A percentile compares a stretch with the other conserved stretches of the same genome.
Conservation (phyloP, 306 rosid species). For the Crotalaria pallida region DNA sequence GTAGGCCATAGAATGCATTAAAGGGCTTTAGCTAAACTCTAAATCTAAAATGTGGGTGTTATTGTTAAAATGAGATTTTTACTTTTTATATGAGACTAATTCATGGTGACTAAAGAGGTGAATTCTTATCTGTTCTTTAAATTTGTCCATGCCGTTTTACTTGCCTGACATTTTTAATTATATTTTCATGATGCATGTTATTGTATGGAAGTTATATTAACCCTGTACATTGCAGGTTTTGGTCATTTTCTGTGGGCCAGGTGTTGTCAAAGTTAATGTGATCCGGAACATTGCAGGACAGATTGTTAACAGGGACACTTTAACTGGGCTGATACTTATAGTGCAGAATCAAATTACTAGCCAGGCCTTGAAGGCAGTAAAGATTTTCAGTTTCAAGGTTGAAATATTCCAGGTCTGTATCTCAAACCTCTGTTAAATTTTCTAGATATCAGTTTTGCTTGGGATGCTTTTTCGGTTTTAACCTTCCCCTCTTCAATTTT, state of each 20-base stretch:
- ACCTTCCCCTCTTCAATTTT: not conserved
- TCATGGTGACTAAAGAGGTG: not conserved
- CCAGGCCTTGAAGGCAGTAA: conserved; percentile 71
- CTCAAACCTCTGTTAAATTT: not conserved
- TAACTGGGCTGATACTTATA: conserved; percentile 62
- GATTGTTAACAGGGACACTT: conserved; percentile 56
- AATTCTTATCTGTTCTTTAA: not conserved
- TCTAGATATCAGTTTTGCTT: not conserved
- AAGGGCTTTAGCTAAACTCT: not conserved
- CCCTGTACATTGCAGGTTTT: conserved; percentile 50
- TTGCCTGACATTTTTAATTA: not conserved
- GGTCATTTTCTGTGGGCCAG: conserved; percentile 58
- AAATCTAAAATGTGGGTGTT: not conserved
- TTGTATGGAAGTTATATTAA: not conserved
- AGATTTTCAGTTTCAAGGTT: conserved; percentile 51
- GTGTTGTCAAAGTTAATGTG: conserved; percentile 51
- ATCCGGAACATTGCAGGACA: conserved; percentile 53
- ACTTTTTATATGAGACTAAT: not conserved
- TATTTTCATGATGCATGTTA: not conserved
- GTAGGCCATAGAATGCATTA: not conserved
- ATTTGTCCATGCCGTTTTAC: not conserved
- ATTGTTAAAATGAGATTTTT: not conserved
- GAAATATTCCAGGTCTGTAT: conserved; percentile 86
- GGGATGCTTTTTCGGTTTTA: not conserved
- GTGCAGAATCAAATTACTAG: conserved; percentile 58